Evolutionary conservation across 148 eudicot species (phyloP).

Genomic region (Hydrangea macrophylla): DNA sequence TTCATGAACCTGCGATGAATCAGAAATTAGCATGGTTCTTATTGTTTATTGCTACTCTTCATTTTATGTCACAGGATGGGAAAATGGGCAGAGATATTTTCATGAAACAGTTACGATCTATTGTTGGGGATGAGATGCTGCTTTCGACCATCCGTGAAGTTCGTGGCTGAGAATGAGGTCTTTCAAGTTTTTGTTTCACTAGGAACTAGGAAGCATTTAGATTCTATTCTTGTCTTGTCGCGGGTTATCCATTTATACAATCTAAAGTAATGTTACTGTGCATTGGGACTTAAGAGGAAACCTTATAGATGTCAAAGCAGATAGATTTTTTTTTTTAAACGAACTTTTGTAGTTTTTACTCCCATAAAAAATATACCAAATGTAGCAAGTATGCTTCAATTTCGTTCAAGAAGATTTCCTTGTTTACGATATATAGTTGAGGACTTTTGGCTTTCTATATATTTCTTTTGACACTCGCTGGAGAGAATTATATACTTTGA

Average conservation of each 20-base stretch:
- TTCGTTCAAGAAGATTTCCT: conserved; percentile 9
- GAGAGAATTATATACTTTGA: no score
- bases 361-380: background rate
- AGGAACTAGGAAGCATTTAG: background rate
- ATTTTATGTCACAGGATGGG: conserved; percentile 44
- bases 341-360: background rate
- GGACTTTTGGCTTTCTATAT: conserved; percentile 2
- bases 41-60: background rate
- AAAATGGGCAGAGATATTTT: conserved; percentile 42
- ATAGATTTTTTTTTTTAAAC: background rate
- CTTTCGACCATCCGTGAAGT: conserved; percentile 32
- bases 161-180: conserved; percentile 34
- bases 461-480: no score
- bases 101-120: conserved; percentile 32
- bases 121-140: conserved; percentile 54
- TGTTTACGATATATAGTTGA: background rate
- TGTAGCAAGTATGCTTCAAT: conserved; percentile 9
- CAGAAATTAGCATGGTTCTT: background rate
- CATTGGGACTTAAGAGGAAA: conserved; percentile 12
- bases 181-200: background rate
- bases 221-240: background rate
- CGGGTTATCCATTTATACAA: conserved; percentile 8
- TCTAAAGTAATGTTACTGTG: background rate
- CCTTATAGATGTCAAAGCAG: background rate
- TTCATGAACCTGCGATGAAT: background rate